Evolutionary conservation across 2,329 filamentous ascomycete genomes (phyloP).

Genomic region (Exophiala aquamarina): DNA sequence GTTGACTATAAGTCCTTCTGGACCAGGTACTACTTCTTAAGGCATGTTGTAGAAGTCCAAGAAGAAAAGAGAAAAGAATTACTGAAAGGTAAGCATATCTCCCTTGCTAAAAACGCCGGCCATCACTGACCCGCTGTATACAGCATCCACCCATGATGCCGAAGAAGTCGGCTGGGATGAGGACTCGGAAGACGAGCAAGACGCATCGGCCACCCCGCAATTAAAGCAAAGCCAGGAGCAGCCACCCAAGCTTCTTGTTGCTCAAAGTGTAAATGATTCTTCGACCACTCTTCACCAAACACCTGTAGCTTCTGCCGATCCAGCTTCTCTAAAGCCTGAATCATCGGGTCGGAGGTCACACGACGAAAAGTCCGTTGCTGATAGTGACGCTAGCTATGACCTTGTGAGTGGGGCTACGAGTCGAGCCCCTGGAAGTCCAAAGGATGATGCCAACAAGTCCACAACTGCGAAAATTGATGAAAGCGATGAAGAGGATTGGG

Average conservation of each 20-base stretch:
- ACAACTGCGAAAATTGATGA: constrained; percentile 54
- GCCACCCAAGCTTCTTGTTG: constrained; percentile 28
- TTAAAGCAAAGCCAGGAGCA: constrained; percentile 44
- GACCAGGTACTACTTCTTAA: constrained; percentile 92
- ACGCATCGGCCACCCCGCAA: constrained; percentile 44
- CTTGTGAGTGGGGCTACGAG: constrained; percentile 81
- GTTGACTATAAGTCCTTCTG: constrained; percentile 91
- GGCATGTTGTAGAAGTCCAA: constrained; percentile 89
- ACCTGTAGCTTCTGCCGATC: constrained; percentile 32
- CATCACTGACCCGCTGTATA: constrained; percentile 20
- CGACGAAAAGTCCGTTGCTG: constrained; percentile 85
- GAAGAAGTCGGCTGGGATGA: constrained; percentile 70
- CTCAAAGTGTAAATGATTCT: constrained; percentile 23
- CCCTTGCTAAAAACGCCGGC: constrained; percentile 17
- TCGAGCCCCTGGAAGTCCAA: constrained; percentile 69
- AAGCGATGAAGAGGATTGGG: constrained; percentile 45
- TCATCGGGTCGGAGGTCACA: constrained; percentile 68
- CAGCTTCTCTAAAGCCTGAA: constrained; percentile 54
- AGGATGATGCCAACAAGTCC: constrained; percentile 43
- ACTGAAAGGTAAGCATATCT: constrained; percentile 68
- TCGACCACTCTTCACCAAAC: constrained; percentile 27
- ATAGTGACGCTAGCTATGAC: constrained; percentile 95
- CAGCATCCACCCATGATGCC: constrained; percentile 62
- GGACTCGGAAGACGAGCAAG: constrained; percentile 62
- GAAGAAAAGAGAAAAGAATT: constrained; percentile 86